phyloP scores from a whole-genome alignment of 2,329 filamentous ascomycete species.

The Hymenoscyphus linearis region DNA sequence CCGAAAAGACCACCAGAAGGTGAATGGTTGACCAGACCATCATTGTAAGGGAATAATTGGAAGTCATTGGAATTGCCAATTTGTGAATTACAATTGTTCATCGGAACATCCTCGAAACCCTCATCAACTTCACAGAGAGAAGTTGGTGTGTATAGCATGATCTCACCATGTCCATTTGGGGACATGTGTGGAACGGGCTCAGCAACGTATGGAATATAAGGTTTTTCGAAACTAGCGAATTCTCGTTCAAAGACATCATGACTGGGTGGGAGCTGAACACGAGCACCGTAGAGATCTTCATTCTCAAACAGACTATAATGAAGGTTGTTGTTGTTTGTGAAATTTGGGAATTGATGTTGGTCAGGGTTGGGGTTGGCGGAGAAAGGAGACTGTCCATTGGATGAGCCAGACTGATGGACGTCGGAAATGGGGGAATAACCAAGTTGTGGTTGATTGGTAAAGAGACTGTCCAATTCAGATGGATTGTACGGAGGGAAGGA shows the following conservation, averaged over 20 bases:
- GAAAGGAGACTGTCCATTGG: slow-evolving; percentile 29
- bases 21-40: slow-evolving; percentile 21
- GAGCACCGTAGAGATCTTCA: slow-evolving; percentile 58
- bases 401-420: slow-evolving; percentile 20
- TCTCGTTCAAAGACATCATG: slow-evolving; percentile 37
- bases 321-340: slow-evolving; percentile 33
- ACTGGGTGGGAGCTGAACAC: slow-evolving; percentile 49
- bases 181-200: slow-evolving; percentile 53
- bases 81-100: slow-evolving; percentile 18
- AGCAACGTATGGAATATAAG: slow-evolving; percentile 27
- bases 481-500: slow-evolving; percentile 25
- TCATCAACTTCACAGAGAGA: slow-evolving; percentile 60
- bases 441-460: slow-evolving; percentile 19
- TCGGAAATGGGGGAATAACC: slow-evolving; percentile 30
- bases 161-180: slow-evolving; percentile 60
- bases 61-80: slow-evolving; percentile 23
- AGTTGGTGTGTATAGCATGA: slow-evolving; percentile 64
- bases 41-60: slow-evolving; percentile 27
- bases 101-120: slow-evolving; percentile 28
- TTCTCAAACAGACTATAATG: slow-evolving; percentile 54
- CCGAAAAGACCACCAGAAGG: slow-evolving; percentile 27
- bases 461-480: slow-evolving; percentile 23
- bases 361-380: slow-evolving; percentile 40
- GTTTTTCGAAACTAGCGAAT: slow-evolving; percentile 24
- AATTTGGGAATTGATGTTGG: slow-evolving; percentile 47